Conservation (phyloP, 805 yeast species). For the Cyberlindnera nakhonratchasimensis region DNA sequence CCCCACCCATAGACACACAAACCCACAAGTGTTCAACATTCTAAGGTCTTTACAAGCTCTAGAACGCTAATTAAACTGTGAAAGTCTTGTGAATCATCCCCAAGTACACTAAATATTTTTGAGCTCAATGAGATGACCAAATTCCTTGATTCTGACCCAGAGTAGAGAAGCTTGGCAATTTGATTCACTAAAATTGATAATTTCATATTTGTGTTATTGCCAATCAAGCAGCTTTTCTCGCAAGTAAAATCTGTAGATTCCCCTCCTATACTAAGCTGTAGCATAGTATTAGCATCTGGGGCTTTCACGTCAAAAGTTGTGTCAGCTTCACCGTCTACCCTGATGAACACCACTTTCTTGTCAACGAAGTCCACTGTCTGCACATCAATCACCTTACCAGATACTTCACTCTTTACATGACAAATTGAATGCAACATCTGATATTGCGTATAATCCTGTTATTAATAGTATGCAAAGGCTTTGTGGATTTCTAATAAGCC, state of each 20-base stretch:
- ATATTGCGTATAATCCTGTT: too few species aligned
- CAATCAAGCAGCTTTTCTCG: conserved; percentile 26
- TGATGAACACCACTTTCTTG: conserved; percentile 37
- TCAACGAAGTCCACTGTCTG: conserved; percentile 32
- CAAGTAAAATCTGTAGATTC: conserved; percentile 38
- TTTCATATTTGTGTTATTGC: conserved; percentile 18
- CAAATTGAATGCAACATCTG: not conserved
- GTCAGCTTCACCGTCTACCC: conserved; percentile 39
- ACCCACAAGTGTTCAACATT: too few species aligned
- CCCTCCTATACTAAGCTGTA: conserved; percentile 5
- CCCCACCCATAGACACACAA: too few species aligned
- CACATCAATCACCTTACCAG: conserved; percentile 4
- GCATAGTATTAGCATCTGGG: conserved; percentile 20
- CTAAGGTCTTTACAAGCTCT: conserved; percentile 11
- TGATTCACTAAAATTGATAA: conserved; percentile 23
- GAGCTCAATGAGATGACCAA: conserved; percentile 27
- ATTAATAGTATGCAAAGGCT: too few species aligned
- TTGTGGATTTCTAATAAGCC: too few species aligned
- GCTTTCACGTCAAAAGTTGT: conserved; percentile 25
- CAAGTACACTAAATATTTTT: conserved; percentile 17
- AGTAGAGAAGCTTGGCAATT: conserved; percentile 22
- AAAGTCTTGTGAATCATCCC: conserved; percentile 11
- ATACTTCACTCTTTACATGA: not conserved
- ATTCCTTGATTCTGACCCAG: conserved; percentile 17
- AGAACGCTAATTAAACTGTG: conserved; percentile 19